Conservation (phyloP, 2,329 filamentous ascomycete genomes). For the Penicillium sp. region DNA sequence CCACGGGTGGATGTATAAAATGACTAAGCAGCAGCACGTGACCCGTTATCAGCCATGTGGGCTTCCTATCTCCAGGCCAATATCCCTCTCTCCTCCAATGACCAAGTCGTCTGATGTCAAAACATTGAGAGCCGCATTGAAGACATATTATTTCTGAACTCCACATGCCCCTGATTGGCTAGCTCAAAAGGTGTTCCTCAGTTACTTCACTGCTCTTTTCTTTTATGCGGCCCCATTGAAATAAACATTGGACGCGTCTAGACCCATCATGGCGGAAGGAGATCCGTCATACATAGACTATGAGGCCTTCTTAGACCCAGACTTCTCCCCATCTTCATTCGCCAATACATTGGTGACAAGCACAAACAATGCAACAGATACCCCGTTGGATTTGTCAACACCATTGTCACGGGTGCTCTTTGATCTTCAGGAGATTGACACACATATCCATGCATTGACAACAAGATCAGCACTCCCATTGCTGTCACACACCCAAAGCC, state of each 20-base stretch:
- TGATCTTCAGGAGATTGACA: constrained; percentile 95
- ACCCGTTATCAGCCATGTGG: constrained; percentile 11
- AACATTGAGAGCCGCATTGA: constrained; percentile 1
- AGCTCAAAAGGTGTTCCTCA: background rate
- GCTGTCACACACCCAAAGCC: constrained; percentile 71
- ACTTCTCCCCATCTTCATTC: constrained; percentile 77
- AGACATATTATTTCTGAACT: background rate
- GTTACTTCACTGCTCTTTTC: background rate
- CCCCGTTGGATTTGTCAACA: constrained; percentile 87
- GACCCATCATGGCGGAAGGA: constrained; percentile 35
- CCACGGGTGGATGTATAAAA: background rate
- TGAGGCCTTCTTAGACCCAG: constrained; percentile 79
- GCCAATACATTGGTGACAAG: constrained; percentile 84
- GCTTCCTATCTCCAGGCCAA: constrained; percentile 9
- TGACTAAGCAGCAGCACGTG: constrained; percentile 10
- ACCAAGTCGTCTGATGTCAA: constrained; percentile 1
- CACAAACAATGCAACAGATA: constrained; percentile 90
- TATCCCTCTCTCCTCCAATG: constrained; percentile 7
- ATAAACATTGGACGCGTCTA: constrained; percentile 6
- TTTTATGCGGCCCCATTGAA: constrained; percentile 3
- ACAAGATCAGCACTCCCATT: constrained; percentile 80
- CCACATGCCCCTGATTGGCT: background rate
- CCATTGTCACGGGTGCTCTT: constrained; percentile 92
- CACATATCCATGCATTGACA: constrained; percentile 86
- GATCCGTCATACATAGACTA: constrained; percentile 89